Base-by-base conservation (phyloP, 495 filamentous ascomycete genomes). In the Xylaria curta region DNA sequence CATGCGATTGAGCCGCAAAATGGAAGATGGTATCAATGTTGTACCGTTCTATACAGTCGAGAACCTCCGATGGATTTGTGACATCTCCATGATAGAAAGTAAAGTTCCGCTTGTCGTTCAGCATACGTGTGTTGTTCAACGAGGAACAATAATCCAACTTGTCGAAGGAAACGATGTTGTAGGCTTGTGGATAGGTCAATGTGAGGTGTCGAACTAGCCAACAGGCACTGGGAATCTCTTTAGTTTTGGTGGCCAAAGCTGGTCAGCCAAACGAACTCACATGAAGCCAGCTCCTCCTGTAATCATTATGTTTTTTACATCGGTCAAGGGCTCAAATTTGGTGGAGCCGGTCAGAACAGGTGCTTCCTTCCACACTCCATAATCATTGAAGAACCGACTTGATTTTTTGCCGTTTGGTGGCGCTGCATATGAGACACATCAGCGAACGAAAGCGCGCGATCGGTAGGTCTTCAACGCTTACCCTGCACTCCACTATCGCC, bases 241-340 rank as follows among this genome's bases (percentile, higher is more conserved):
- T 58, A 76, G 71, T 66, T 2, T 40, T 51, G 66, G 66, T n/a
- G 8, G 63, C 31, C 7, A 49, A 12, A 12, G 13, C 53, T 54
- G 42, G 33, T 58, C 47, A 38, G 46, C 65, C 31, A 66, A 59
- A 76, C 31, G 65, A 59, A 76, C 85, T 71, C 81, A 92, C 89
- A 92, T 92, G 81, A 93, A 93, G 67, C 91, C 91, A 56, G 89
- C 91, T 33, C 91, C 91, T 64, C 91, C 91, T 3, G 91, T 92
- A 49, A 93, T 86, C 85, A 93, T 88, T 67, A 93, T 92, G 74
- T 92, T 92, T 78, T 87, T 90, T 33, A 89, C 86, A 79, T 90
- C 87, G 38, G 84, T 79, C 4, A 87, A 77, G 19, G 91, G 87
- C 68, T 87, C 85, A 74, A 91, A 93, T 69, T 87, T 87, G 31